Base-by-base conservation (phyloP, 345 rosid species). In the Litchi chinensis region DNA sequence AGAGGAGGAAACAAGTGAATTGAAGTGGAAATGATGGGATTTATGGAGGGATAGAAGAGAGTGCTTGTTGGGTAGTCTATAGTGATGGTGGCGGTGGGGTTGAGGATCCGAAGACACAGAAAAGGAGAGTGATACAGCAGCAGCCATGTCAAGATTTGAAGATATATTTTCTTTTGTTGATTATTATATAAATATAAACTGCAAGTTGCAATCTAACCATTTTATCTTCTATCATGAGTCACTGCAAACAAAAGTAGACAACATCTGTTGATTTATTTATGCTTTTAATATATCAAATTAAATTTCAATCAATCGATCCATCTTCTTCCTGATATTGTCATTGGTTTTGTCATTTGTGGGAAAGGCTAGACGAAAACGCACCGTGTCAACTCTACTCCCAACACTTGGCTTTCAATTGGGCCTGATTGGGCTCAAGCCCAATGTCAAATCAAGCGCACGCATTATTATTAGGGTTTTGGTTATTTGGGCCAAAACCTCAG, bases 61-160 rank as follows among this genome's bases (percentile, higher is more conserved):
- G 76, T 70, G 67, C 56, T 71, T 88, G 24, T 71, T 60, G 28
- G 71, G 60, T 71, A 66, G 21, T 67, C 24, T 21, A 11, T 11
- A 46, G 52, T 46, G 52, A 10, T 11, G 8, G 52, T 46, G 12
- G 52, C 12, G 52, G 44, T 77, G 81, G 77, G 3, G 71, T 0
- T 79, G 80, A 69, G 79, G 76, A 78, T 92, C 92, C 4, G 84
- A 44, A 73, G 85, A 73, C 77, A 87, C 71, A 56, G 88, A 86
- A 57, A 85, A 79, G 4, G 93, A 82, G 77, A 91, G 73, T 39
- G 86, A 66, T 46, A 82, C 73, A 70, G 85, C 77, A 60, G 91
- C 85, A 63, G 92, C 89, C 93, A 88, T 89, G 28, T 79, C 48
- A 60, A 60, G 12, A 15, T 21, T n/a, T 21, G 26, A 21, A 0